phyloP scores from a whole-genome alignment of 2,329 filamentous ascomycete genomes.

The Claviceps capensis region DNA sequence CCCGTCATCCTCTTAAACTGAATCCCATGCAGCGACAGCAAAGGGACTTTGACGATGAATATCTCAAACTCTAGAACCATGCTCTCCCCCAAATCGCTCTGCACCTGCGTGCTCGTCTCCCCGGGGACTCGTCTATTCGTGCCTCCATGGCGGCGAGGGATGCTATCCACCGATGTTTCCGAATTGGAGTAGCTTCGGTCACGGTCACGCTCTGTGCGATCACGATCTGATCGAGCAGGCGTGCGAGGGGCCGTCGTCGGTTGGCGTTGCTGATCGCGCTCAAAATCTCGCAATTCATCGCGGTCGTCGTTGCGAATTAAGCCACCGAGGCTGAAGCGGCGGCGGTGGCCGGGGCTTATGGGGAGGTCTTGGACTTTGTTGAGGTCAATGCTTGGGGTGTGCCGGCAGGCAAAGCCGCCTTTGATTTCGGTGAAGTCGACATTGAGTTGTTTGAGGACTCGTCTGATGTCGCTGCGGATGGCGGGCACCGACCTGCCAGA shows the following conservation, averaged over 20 bases:
- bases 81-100: constrained; percentile 74
- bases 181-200: constrained; percentile 74
- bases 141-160: constrained; percentile 36
- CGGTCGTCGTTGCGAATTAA: constrained; percentile 42
- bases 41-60: constrained; percentile 90
- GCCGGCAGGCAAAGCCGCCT: constrained; percentile 81
- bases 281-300: constrained; percentile 56
- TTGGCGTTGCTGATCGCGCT: constrained; percentile 21
- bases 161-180: constrained; percentile 71
- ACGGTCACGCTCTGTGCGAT: constrained; percentile 21
- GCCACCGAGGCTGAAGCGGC: constrained; percentile 75
- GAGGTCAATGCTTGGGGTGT: constrained; percentile 79
- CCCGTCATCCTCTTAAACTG: constrained; percentile 96
- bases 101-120: constrained; percentile 84
- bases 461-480: constrained; percentile 80
- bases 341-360: constrained; percentile 43
- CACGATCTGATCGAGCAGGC: constrained; percentile 25
- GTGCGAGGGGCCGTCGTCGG: constrained; percentile 27
- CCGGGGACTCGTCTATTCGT: constrained; percentile 50
- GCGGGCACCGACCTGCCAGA: constrained; percentile 78
- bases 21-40: constrained; percentile 85
- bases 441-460: constrained; percentile 73
- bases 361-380: constrained; percentile 56
- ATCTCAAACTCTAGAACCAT: constrained; percentile 88
- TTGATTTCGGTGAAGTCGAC: constrained; percentile 90